Evolutionary conservation across 495 filamentous ascomycete species (phyloP).

Genomic region (Aspergillus panamensis): DNA sequence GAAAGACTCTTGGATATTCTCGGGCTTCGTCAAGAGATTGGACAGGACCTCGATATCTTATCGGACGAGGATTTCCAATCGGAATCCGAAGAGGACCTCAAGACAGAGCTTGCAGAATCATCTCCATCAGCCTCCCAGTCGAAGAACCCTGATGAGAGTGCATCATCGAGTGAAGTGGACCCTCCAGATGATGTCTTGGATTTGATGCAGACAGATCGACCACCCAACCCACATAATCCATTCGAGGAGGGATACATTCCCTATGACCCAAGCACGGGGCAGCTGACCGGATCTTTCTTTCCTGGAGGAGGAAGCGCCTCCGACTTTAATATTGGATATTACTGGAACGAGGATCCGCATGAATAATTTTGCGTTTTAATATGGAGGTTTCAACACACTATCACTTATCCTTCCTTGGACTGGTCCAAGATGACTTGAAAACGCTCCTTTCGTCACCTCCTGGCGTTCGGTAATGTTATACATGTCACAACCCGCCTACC

Average conservation of each 20-base stretch:
- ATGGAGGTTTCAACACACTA: neutral
- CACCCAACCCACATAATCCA: conserved; percentile 16
- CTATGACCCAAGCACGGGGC: conserved; percentile 40
- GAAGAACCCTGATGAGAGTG: conserved; percentile 18
- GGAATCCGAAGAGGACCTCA: neutral
- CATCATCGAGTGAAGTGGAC: conserved; percentile 22
- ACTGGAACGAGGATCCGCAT: neutral
- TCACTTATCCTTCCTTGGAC: neutral
- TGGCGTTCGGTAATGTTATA: too few species aligned
- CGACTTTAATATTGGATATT: conserved; percentile 32
- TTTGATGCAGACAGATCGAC: conserved; percentile 28
- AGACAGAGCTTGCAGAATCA: neutral
- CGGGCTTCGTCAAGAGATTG: conserved; percentile 27
- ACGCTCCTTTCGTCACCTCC: neutral
- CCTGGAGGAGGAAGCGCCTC: conserved; percentile 18
- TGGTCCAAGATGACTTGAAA: neutral
- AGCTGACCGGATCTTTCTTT: conserved; percentile 43
- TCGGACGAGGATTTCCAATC: neutral
- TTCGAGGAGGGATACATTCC: conserved; percentile 40
- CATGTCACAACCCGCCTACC: too few species aligned
- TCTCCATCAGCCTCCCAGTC: neutral
- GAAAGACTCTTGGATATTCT: conserved; percentile 38
- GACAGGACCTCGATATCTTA: conserved; percentile 14
- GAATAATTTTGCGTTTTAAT: neutral
- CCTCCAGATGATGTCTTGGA: conserved; percentile 26